Evolutionary conservation across 805 yeast species (phyloP).

Genomic region (Saccharomycopsis vini): DNA sequence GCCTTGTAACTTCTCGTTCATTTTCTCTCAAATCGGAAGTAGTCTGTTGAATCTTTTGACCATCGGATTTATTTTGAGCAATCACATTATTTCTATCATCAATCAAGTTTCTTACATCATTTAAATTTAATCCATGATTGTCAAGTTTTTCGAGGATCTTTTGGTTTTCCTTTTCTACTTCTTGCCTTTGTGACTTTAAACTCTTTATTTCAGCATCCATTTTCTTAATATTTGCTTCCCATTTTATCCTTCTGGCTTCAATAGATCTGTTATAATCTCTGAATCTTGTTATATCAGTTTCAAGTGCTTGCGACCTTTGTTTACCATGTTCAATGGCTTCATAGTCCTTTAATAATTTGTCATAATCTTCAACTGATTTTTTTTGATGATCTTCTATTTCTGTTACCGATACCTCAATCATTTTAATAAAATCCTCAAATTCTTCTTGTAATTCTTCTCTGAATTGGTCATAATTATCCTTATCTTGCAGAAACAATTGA

Average conservation of each 20-base stretch:
- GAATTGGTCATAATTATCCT: slow-evolving; percentile 51
- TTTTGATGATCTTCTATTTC: slow-evolving; percentile 34
- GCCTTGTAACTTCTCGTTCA: slow-evolving; percentile 40
- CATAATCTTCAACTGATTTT: slow-evolving; percentile 31
- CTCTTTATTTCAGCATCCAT: slow-evolving; percentile 44
- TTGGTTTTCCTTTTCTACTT: slow-evolving; percentile 34
- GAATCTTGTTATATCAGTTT: slow-evolving; percentile 62
- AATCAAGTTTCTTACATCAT: slow-evolving; percentile 15
- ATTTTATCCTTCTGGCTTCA: slow-evolving; percentile 53
- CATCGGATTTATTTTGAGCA: slow-evolving; percentile 1
- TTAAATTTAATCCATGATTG: slow-evolving; percentile 39
- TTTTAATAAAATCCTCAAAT: slow-evolving; percentile 41
- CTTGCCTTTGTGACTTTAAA: slow-evolving; percentile 34
- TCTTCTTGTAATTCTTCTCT: slow-evolving; percentile 48
- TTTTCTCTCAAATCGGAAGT: slow-evolving; percentile 33
- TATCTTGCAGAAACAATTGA: slow-evolving; percentile 51
- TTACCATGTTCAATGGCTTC: slow-evolving; percentile 42
- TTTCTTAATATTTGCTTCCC: slow-evolving; percentile 52
- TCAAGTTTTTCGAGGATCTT: slow-evolving; percentile 36
- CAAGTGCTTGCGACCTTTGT: slow-evolving; percentile 53
- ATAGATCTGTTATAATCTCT: slow-evolving; percentile 62
- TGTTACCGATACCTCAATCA: slow-evolving; percentile 39
- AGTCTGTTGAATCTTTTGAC: slow-evolving; percentile 37
- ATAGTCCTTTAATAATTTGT: slow-evolving; percentile 35
- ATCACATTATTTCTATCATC: slow-evolving; percentile 13